Base-by-base conservation (phyloP, 352 stramenopile genomes). In the Phytophthora parvispora region DNA sequence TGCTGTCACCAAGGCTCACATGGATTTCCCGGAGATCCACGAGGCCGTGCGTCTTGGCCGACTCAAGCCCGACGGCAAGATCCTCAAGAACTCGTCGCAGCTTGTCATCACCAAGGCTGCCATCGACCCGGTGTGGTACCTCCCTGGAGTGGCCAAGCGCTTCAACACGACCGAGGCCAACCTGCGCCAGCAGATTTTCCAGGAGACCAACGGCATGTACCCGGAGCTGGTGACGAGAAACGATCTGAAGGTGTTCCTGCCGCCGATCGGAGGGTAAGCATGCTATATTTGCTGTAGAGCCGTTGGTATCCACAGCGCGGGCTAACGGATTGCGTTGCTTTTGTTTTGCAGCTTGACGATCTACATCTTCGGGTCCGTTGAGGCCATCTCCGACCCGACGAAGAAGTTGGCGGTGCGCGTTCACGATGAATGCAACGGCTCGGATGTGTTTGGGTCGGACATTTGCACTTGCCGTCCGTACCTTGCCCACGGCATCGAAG, bases 201-300 rank as follows among this genome's bases (percentile, higher is more conserved):
- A 98, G 57, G 98, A 99, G 85, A 99, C 98, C 36, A 99, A 99
- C 80, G 98, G 98, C 68, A 99, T 99, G 98, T 99, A 99, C 78
- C 98, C 98, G 5, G 98, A 99, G 81, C 77, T 99, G 7, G 97
- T 99, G 62, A 99, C 98, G 15, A 87, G 98, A 51, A 98, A 97
- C 20, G 98, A 99, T 70, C 90, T 99, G 57, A 99, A 99, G 77
- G 90, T 99, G 3, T 99, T 99, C 66, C 67, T 99, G 36, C 98
- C 98, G 34, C 98, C 98, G 13, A 99, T 99, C 75, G 98, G 98
- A 68, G 98, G 98, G 86, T 92, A 77, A 53, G 84, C 7, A 4
- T 34, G 40, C 24, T 80, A 12, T 49, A 55, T 20, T 53, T 62
- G 50, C 22, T 47, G 16, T 6, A 24, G 12, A 54, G 36, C 6